These are phyloP conservation scores for Phanerochaete sordida DNA, from an alignment of 768 basidiomycete genomes.

Conservation along the genomic window DNA sequence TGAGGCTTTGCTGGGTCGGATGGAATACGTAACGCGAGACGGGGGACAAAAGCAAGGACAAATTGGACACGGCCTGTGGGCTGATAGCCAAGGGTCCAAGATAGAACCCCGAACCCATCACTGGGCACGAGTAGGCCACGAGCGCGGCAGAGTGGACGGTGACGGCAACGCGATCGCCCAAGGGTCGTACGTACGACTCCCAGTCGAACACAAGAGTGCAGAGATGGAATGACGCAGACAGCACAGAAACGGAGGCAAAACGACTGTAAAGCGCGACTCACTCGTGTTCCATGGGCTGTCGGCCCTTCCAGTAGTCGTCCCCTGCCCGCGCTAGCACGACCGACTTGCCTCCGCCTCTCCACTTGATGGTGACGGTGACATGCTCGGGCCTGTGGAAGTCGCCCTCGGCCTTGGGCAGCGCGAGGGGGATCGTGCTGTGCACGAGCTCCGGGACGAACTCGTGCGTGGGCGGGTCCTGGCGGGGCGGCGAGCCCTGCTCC, in stretches of 20 bases:
- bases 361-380: conserved; percentile 51
- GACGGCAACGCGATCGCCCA: background rate
- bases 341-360: conserved; percentile 60
- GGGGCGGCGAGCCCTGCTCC: conserved; percentile 22
- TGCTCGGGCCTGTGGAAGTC: conserved; percentile 26
- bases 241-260: background rate
- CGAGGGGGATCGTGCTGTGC: conserved; percentile 58
- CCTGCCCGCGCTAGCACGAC: conserved; percentile 72
- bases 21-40: background rate
- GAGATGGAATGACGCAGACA: background rate
- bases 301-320: conserved; percentile 73
- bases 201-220: background rate
- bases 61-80: background rate
- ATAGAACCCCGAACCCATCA: conserved; percentile 1
- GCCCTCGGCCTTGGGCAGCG: conserved; percentile 36
- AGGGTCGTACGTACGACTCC: background rate
- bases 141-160: background rate
- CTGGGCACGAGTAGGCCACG: conserved; percentile 2
- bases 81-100: background rate
- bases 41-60: background rate
- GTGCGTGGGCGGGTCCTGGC: conserved; percentile 23
- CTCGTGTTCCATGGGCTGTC: conserved; percentile 63
- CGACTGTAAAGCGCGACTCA: conserved; percentile 29
- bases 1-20: background rate
- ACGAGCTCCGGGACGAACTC: conserved; percentile 57